A percentile compares a stretch with the other conserved stretches of the same genome.
These are phyloP conservation scores for Astragalus membranaceus DNA, from an alignment of 306 rosid species.

Conservation along the genomic window DNA sequence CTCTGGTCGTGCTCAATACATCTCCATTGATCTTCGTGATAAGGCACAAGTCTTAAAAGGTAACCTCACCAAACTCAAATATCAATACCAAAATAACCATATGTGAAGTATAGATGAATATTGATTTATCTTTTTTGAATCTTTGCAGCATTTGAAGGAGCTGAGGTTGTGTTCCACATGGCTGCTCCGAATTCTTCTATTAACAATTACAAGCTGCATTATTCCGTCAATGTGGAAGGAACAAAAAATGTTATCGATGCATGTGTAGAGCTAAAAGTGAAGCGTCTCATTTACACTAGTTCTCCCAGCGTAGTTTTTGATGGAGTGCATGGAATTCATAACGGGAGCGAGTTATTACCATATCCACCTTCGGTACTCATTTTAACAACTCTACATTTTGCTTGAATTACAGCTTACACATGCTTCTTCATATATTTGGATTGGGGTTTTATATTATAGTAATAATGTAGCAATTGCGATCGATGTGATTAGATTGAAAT, in stretches of 20 bases:
- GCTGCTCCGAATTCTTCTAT: constrained; percentile 95
- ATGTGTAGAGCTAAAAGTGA: constrained; percentile 69
- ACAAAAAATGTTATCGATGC: constrained; percentile 83
- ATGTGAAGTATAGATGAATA: not conserved
- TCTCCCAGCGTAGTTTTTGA: constrained; percentile 96
- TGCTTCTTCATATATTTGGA: not conserved
- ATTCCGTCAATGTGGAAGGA: constrained; percentile 89
- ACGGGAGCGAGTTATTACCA: constrained; percentile 73
- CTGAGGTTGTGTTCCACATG: constrained; percentile 89
- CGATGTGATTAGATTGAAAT: not conserved
- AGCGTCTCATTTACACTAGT: constrained; percentile 75
- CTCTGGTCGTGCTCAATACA: constrained; percentile 67
- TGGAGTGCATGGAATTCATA: constrained; percentile 65
- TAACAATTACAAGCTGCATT: constrained; percentile 71
- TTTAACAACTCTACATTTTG: not conserved
- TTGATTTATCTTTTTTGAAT: not conserved
- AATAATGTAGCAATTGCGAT: not conserved
- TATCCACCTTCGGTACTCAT: constrained; percentile 62
- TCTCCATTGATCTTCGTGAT: constrained; percentile 66
- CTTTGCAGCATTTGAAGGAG: constrained; percentile 67
- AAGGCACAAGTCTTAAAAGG: constrained; percentile 69
- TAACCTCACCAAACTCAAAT: not conserved
- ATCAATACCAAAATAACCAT: not conserved
- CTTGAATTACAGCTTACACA: not conserved
- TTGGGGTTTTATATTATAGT: not conserved